phyloP scores from a whole-genome alignment of 495 filamentous ascomycete species.

The Penicillium egyptiacum region DNA sequence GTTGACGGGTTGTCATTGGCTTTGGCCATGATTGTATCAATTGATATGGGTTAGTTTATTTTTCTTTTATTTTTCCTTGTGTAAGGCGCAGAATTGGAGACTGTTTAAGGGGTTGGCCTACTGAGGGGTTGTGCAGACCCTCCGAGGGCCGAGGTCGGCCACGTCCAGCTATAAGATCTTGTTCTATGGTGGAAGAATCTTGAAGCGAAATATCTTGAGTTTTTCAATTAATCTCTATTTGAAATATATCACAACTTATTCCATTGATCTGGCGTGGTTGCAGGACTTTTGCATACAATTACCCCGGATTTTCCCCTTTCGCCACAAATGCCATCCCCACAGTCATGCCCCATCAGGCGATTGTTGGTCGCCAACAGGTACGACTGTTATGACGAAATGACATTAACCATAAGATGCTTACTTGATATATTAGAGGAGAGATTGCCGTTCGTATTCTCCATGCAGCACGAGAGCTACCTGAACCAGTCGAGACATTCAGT shows the following conservation, averaged over 20 bases:
- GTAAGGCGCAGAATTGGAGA: not conserved
- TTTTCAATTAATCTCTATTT: not conserved
- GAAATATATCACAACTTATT: not conserved
- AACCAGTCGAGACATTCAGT: constrained; percentile 50
- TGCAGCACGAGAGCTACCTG: constrained; percentile 52
- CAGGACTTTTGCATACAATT: not conserved
- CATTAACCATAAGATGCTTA: not conserved
- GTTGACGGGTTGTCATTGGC: constrained; percentile 16
- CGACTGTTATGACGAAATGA: not conserved
- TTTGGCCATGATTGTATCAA: constrained; percentile 23
- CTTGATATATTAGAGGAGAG: constrained; percentile 50
- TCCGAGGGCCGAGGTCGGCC: constrained; percentile 24
- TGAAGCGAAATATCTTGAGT: not conserved
- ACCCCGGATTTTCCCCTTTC: constrained; percentile 12
- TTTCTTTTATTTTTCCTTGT: not conserved
- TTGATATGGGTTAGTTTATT: constrained; percentile 1
- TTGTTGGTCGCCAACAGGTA: constrained; percentile 61
- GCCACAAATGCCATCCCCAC: constrained; percentile 23
- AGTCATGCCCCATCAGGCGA: constrained; percentile 45
- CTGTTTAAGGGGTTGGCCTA: not conserved
- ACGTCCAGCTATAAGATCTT: constrained; percentile 9
- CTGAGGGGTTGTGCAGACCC: constrained; percentile 15
- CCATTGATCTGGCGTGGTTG: not conserved
- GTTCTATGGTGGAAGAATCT: not conserved
- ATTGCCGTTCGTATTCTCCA: constrained; percentile 60